These are phyloP conservation scores for Eimeria necatrix DNA, from an alignment of 169 alveolate species.

Conservation along the genomic window DNA sequence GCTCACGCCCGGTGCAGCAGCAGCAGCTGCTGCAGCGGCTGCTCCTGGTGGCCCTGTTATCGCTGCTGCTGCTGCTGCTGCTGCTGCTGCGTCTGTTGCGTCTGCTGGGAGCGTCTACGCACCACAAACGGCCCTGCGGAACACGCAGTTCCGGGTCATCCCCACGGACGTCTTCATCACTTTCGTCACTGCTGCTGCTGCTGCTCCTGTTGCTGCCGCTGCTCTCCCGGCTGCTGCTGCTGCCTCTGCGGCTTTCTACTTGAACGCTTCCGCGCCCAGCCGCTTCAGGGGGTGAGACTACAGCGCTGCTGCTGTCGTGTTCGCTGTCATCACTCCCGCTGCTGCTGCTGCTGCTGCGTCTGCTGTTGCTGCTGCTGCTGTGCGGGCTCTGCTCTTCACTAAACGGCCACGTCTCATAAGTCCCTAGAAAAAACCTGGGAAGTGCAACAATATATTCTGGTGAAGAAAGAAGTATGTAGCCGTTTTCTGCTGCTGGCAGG, in stretches of 20 bases:
- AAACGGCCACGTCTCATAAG: neutral
- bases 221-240: neutral
- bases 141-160: neutral
- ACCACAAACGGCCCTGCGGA: slow-evolving; percentile 50
- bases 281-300: too few species aligned
- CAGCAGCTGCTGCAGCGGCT: neutral
- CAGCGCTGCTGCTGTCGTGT: too few species aligned
- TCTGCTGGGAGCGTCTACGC: neutral
- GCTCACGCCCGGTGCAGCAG: slow-evolving; percentile 40
- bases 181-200: neutral
- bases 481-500: neutral
- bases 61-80: slow-evolving; percentile 14
- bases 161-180: neutral
- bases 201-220: slow-evolving; percentile 53
- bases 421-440: slow-evolving; percentile 19
- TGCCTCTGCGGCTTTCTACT: too few species aligned
- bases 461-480: neutral
- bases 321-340: too few species aligned
- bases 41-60: neutral
- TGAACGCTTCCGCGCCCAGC: too few species aligned
- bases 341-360: neutral
- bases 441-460: neutral
- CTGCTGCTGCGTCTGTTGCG: too few species aligned
- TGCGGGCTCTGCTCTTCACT: neutral
- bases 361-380: slow-evolving; percentile 9